Conservation (phyloP, 164 flowering plant species). For the Tinospora cordifolia region DNA sequence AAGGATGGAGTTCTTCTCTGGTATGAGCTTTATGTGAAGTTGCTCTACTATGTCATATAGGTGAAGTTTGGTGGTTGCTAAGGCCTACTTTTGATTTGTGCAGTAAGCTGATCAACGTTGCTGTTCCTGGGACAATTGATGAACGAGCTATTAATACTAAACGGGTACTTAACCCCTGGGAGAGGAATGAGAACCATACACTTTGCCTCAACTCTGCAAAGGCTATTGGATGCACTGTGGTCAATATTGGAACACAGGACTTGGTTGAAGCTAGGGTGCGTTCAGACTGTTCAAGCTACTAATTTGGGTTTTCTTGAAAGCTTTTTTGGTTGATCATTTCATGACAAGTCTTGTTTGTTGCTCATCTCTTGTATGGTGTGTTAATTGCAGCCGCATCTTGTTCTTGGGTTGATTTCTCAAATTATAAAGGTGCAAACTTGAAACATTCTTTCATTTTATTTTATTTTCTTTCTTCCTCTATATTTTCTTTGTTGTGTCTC, state of each 20-base stretch:
- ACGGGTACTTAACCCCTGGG: constrained; percentile 83
- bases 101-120: constrained; percentile 95
- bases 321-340: neutral
- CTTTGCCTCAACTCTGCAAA: constrained; percentile 94
- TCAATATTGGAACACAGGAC: constrained; percentile 89
- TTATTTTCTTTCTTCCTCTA: neutral
- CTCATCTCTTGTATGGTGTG: constrained; percentile 7
- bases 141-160: constrained; percentile 93
- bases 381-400: constrained; percentile 71
- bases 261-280: constrained; percentile 89
- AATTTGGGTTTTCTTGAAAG: neutral
- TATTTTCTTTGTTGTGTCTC: neutral
- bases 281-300: constrained; percentile 2
- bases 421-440: constrained; percentile 68
- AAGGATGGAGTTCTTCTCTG: constrained; percentile 94
- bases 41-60: constrained; percentile 2
- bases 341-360: neutral
- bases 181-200: constrained; percentile 92
- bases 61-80: neutral
- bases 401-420: constrained; percentile 90
- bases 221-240: constrained; percentile 97
- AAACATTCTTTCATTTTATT: neutral
- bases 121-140: constrained; percentile 92
- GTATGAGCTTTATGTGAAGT: constrained; percentile 28
- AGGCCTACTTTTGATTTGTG: constrained; percentile 17